Percentiles rank a stretch among this genome's conserved stretches.
phyloP scores from a whole-genome alignment of 129 eudicot genomes.

The Arctium minus region DNA sequence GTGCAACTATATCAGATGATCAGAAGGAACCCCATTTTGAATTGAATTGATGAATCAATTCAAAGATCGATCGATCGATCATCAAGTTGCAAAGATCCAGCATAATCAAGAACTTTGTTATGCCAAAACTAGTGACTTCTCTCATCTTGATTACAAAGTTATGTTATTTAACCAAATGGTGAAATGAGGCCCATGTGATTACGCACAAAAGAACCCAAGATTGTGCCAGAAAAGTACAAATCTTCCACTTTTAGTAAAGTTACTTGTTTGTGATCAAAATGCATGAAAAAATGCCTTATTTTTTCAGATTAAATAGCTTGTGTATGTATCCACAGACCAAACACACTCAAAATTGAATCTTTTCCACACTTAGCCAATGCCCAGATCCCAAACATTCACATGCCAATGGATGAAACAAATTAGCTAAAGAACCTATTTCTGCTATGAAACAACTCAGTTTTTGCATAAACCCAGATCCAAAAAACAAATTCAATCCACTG shows the following conservation, averaged over 20 bases:
- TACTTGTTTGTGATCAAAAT: background rate
- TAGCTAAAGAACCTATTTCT: background rate
- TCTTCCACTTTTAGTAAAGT: background rate
- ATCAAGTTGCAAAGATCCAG: background rate
- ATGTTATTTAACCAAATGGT: background rate
- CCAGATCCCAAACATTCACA: slow-evolving; percentile 27
- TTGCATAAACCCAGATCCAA: slow-evolving; percentile 6
- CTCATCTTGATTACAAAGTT: background rate
- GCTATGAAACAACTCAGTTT: background rate
- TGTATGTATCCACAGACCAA: background rate
- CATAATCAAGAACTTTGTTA: background rate
- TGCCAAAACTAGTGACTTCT: background rate
- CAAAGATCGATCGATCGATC: slow-evolving; percentile 1
- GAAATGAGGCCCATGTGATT: background rate
- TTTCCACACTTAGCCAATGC: background rate
- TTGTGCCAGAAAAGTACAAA: background rate
- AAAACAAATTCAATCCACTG: background rate
- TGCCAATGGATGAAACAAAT: background rate
- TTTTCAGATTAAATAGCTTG: background rate
- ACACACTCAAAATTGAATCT: background rate
- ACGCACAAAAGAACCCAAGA: background rate
- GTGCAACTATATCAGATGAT: background rate
- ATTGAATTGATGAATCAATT: background rate
- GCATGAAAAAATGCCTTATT: background rate
- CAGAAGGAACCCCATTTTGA: background rate